Evolutionary conservation across 2,329 filamentous ascomycete genomes (phyloP).

Genomic region (Aspergillus caelatus): DNA sequence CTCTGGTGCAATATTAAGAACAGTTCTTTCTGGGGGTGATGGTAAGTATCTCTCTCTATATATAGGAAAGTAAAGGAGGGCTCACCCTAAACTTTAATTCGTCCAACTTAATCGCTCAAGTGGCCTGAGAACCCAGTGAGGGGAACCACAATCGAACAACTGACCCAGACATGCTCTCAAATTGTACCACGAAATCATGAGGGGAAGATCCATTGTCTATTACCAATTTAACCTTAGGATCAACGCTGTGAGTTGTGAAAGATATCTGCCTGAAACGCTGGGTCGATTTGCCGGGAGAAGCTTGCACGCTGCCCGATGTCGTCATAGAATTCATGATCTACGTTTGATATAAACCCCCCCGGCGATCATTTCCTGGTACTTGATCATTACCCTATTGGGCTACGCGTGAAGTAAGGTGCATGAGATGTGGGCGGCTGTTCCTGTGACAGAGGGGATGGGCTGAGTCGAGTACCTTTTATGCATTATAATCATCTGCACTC

Average conservation of each 20-base stretch:
- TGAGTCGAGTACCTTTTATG: background rate
- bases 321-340: background rate
- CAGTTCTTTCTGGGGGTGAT: background rate
- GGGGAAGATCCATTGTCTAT: background rate
- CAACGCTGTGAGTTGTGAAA: background rate
- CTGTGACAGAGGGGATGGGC: too few species aligned
- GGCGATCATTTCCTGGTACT: background rate
- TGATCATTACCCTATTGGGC: too few species aligned
- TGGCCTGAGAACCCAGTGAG: background rate
- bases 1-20: background rate
- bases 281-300: background rate
- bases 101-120: slow-evolving; percentile 2
- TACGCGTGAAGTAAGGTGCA: too few species aligned
- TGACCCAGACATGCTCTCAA: background rate
- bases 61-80: background rate
- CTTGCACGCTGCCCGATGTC: background rate
- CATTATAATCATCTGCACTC: background rate
- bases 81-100: background rate
- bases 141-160: background rate
- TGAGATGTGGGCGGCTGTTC: too few species aligned
- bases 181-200: background rate
- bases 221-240: background rate
- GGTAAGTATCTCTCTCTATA: background rate
- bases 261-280: background rate
- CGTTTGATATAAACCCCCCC: background rate